Evolutionary conservation across 2,329 filamentous ascomycete species (phyloP).

Genomic region (Dothistroma septosporum): DNA sequence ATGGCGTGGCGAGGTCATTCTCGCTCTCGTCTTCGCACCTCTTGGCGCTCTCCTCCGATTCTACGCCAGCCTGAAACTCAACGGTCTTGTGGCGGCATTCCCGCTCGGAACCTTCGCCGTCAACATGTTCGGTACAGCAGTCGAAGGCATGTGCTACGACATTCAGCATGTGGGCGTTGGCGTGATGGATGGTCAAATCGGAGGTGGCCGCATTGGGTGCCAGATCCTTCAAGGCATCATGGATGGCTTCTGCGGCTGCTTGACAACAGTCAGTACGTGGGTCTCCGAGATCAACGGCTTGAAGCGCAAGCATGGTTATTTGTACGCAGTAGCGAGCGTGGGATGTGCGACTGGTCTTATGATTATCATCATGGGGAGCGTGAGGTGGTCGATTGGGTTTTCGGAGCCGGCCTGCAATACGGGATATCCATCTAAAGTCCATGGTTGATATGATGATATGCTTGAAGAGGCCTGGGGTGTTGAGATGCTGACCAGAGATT

Average conservation of each 20-base stretch:
- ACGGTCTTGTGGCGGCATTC: constrained; percentile 62
- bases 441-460: constrained; percentile 16
- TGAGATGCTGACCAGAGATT: background rate
- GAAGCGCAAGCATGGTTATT: constrained; percentile 56
- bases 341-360: constrained; percentile 54
- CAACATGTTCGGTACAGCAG: constrained; percentile 71
- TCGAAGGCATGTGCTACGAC: constrained; percentile 74
- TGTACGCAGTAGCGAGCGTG: constrained; percentile 63
- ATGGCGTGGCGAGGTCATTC: constrained; percentile 73
- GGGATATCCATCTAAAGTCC: constrained; percentile 30
- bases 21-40: constrained; percentile 78
- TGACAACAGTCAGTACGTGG: constrained; percentile 50
- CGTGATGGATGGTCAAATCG: constrained; percentile 36
- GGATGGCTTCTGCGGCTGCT: constrained; percentile 48
- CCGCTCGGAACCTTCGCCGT: constrained; percentile 81
- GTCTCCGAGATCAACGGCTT: constrained; percentile 42
- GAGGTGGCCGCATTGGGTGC: constrained; percentile 41
- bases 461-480: background rate
- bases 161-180: constrained; percentile 59
- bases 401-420: constrained; percentile 35
- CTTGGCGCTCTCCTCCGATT: constrained; percentile 72
- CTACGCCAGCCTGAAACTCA: constrained; percentile 68
- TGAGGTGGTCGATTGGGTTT: constrained; percentile 61
- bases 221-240: constrained; percentile 46
- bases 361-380: constrained; percentile 69